phyloP scores from a whole-genome alignment of 805 yeast genomes.

The Kuraishia capsulata region DNA sequence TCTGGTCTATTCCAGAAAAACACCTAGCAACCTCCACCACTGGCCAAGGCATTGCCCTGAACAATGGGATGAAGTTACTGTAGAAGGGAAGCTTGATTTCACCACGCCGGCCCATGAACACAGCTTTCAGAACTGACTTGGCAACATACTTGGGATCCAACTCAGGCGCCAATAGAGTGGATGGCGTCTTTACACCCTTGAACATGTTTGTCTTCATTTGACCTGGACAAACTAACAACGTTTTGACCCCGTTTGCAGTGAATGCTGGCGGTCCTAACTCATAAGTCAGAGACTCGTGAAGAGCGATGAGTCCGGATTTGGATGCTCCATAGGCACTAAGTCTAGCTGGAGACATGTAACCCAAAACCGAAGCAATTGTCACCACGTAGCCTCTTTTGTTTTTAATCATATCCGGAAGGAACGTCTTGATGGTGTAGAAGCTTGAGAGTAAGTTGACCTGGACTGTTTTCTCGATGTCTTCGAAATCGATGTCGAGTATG shows the following conservation, averaged over 20 bases:
- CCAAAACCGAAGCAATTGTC: slow-evolving; percentile 77
- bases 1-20: slow-evolving; percentile 59
- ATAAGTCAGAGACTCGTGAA: slow-evolving; percentile 73
- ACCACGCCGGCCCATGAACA: slow-evolving; percentile 55
- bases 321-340: slow-evolving; percentile 85
- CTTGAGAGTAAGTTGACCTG: slow-evolving; percentile 64
- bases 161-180: slow-evolving; percentile 71
- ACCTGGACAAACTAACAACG: slow-evolving; percentile 80
- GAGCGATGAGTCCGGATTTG: slow-evolving; percentile 75
- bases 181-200: slow-evolving; percentile 64
- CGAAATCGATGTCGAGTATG: slow-evolving; percentile 41
- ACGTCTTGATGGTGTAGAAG: slow-evolving; percentile 58
- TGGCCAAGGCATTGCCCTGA: slow-evolving; percentile 70
- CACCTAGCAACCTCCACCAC: slow-evolving; percentile 43
- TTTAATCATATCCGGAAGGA: slow-evolving; percentile 64
- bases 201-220: slow-evolving; percentile 76
- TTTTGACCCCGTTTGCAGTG: slow-evolving; percentile 46
- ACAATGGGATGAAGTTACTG: slow-evolving; percentile 62
- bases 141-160: slow-evolving; percentile 66
- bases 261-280: slow-evolving; percentile 51
- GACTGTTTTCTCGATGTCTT: slow-evolving; percentile 54
- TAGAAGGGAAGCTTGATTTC: slow-evolving; percentile 70
- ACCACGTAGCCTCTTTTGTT: slow-evolving; percentile 64
- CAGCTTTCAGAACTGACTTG: slow-evolving; percentile 38
- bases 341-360: slow-evolving; percentile 77